These are phyloP conservation scores for Agrostemma githago DNA, from an alignment of 148 eudicot species.

Conservation along the genomic window DNA sequence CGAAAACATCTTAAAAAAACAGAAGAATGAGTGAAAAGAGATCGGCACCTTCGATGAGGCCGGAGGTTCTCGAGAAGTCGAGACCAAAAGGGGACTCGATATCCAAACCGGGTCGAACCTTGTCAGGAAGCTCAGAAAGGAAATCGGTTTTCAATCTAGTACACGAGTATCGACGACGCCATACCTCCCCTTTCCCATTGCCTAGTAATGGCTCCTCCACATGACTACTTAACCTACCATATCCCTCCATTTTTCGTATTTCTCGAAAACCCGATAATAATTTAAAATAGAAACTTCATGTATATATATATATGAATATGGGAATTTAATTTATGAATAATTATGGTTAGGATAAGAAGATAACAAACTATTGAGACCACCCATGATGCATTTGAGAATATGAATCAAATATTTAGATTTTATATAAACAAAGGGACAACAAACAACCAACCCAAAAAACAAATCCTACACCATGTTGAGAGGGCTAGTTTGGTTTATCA, in stretches of 20 bases:
- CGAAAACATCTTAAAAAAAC: too few species aligned
- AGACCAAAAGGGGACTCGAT: slow-evolving; percentile 64
- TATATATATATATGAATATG: too few species aligned
- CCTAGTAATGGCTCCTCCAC: slow-evolving; percentile 46
- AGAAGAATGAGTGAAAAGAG: neutral
- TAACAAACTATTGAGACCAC: too few species aligned
- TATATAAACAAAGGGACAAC: slow-evolving; percentile 3
- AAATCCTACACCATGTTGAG: neutral
- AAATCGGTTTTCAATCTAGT: slow-evolving; percentile 45
- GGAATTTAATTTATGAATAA: neutral
- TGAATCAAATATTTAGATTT: neutral
- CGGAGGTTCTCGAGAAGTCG: slow-evolving; percentile 50
- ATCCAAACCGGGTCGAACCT: slow-evolving; percentile 53
- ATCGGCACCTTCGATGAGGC: slow-evolving; percentile 49
- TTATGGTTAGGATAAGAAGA: slow-evolving; percentile 3
- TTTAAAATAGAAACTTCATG: too few species aligned
- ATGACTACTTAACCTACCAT: slow-evolving; percentile 18
- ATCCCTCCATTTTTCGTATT: slow-evolving; percentile 7
- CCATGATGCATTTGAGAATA: neutral
- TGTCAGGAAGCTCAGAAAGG: slow-evolving; percentile 66
- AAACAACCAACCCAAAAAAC: slow-evolving; percentile 5
- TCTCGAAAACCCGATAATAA: neutral
- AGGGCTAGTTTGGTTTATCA: too few species aligned
- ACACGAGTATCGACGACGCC: slow-evolving; percentile 28
- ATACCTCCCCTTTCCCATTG: slow-evolving; percentile 5